Evolutionary conservation across 352 stramenopile genomes (phyloP).

Genomic region (Halophytophthora polymorphica): DNA sequence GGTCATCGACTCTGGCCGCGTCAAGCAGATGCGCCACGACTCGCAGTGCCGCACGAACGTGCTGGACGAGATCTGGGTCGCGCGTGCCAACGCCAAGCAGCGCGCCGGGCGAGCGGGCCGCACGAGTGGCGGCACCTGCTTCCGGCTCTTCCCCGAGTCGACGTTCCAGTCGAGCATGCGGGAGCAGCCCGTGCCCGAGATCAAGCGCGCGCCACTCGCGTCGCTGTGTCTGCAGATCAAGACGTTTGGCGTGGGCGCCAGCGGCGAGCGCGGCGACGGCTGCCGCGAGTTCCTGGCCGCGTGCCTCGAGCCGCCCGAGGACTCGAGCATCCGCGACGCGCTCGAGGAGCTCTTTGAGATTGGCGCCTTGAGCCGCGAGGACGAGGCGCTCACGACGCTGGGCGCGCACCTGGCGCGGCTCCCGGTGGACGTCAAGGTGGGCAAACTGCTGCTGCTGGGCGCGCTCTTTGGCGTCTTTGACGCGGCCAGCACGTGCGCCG

Average conservation of each 20-base stretch:
- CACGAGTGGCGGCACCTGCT: conserved; percentile 87
- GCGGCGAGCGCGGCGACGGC: conserved; percentile 15
- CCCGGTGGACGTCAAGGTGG: conserved; percentile 95
- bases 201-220: conserved; percentile 93
- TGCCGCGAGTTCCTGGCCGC: conserved; percentile 85
- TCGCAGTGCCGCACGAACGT: conserved; percentile 86
- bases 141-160: conserved; percentile 81
- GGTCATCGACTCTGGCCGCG: conserved; percentile 96
- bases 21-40: conserved; percentile 89
- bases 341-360: conserved; percentile 90
- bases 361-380: conserved; percentile 63
- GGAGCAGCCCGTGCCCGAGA: conserved; percentile 90
- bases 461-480: conserved; percentile 91
- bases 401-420: conserved; percentile 91
- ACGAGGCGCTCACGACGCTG: conserved; percentile 90
- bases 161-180: conserved; percentile 78
- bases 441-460: conserved; percentile 96
- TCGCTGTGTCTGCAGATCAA: conserved; percentile 96
- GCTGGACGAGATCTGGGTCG: conserved; percentile 87
- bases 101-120: conserved; percentile 90
- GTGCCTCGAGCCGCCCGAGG: conserved; percentile 91
- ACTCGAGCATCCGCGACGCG: conserved; percentile 85
- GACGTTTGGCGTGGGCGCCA: conserved; percentile 69
- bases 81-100: conserved; percentile 90
- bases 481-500: conserved; percentile 59